Base-by-base conservation (phyloP, 139 green algal genomes). In the Picochlorum costavermella region DNA sequence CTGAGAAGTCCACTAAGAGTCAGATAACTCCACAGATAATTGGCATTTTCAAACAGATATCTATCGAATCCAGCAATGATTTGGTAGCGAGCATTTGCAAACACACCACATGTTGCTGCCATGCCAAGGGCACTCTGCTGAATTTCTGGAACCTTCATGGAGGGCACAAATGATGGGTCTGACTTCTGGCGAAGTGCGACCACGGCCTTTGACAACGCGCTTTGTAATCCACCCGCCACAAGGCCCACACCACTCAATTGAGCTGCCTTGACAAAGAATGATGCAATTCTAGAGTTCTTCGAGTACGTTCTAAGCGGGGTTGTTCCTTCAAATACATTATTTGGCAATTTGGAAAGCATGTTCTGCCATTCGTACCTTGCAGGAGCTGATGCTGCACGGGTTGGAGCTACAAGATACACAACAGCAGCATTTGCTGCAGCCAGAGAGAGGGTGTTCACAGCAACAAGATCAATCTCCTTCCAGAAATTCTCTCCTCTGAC, bases 81-180 rank as follows among this genome's bases (percentile, higher is more conserved):
- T 80, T 98, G 92, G 76, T 96, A 97, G 8, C 92, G 70, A 37
- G 80, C 53, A 75, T 98, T 98, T 37, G 79, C 78, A 61, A 85
- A 88, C 10, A 96, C 44, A 17, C 87, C 90, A 68, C 89, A 78
- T 61, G 85, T 90, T 1, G 83, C 81, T 6, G 73, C 90, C 56
- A 96, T 82, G 46, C 88, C 92, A 20, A 79, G 60, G n/a, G 78
- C 78, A 56, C 44, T 78, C 25, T 73, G 76, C 28, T 64, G 69
- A 4, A 91, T 53, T 5, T 68, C 64, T 14, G 92, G 86, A n/a
- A 95, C 71, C 8, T 80, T 65, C 5, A 90, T 73, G 6, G 80
- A 84, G 17, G 92, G 92, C 63, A 80, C 25, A 51, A 79, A 96
- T 17, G 50, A 53, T 5, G 86, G 78, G 62, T 96, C 77, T n/a